Base-by-base conservation (phyloP, 169 alveolate species). In the Eimeria brunetti region DNA sequence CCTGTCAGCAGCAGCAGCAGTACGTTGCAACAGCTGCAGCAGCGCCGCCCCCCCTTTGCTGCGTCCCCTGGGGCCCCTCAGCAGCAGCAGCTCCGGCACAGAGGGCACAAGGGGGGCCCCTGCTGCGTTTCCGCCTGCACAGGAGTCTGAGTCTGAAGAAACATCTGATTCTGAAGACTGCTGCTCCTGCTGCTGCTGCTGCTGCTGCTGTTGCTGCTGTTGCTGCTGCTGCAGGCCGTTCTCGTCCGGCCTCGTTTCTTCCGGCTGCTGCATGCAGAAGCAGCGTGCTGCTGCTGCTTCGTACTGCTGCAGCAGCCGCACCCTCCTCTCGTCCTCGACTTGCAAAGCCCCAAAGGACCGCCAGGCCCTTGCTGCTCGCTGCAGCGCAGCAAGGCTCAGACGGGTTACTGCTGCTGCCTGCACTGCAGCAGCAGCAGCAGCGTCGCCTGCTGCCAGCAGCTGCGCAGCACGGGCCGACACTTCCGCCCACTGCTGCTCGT, bases 311-410 rank as follows among this genome's bases (percentile, higher is more conserved):
- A 84, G 91, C 27, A 56, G 89, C 53, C 41, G 38, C 56, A 84
- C 76, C 22, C 73, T n/a, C 76, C 62, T 69, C 76, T 84, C 91
- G 24, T 84, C 91, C 20, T 64, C 76, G 22, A 56, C 71, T 36
- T 30, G 78, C 30, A 84, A 69, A 22, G 76, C 30, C 56, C 76
- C 60, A 18, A 58, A 33, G n/a, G 73, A 51, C 44, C 91, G 33
- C 41, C 76, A 8, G 14, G 91, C 36, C 53, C 11, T 53, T 4
- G 56, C 76, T 30, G 91, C 49, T 33, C 91, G 73, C 76, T 84
- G 91, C 91, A 84, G 41, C n/a, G 91, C 56, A 58, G 41, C 6
- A 60, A 30, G 73, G 56, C 91, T 56, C 41, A 41, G 76, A 20
- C 58, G 53, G 58, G 53, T 8, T 30, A 53, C 18, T 9, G 76